Conservation (phyloP, 1,139 yeast genomes). For the Hemisphaericaspora subhashii region DNA sequence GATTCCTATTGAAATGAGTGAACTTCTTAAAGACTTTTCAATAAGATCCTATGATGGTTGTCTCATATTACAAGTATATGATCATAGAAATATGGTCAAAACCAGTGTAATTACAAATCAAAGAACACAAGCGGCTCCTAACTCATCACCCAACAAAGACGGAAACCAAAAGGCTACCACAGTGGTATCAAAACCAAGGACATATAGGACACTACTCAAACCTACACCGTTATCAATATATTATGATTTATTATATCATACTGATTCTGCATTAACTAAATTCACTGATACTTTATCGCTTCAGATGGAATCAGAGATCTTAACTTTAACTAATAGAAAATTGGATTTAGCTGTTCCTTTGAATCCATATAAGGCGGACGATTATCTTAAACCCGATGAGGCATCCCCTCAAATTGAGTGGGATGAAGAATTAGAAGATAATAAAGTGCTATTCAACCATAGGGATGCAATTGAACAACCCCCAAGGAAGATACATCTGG, state of each 20-base stretch:
- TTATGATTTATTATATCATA: conserved; percentile 81
- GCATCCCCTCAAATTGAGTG: conserved; percentile 48
- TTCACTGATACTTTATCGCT: conserved; percentile 78
- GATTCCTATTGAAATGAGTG: conserved; percentile 88
- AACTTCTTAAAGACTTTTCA: conserved; percentile 82
- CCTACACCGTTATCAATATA: conserved; percentile 82
- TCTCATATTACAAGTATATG: conserved; percentile 77
- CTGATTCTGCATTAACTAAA: conserved; percentile 72
- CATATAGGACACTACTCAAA: conserved; percentile 71
- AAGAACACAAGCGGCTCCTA: conserved; percentile 9
- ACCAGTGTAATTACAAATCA: conserved; percentile 12
- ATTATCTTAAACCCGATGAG: conserved; percentile 44
- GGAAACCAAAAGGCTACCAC: conserved; percentile 8
- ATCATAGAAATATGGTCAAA: conserved; percentile 53
- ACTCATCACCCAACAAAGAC: conserved; percentile 9
- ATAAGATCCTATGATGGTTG: conserved; percentile 87
- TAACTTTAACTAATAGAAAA: conserved; percentile 75
- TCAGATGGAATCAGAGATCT: conserved; percentile 80
- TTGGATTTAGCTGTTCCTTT: conserved; percentile 71
- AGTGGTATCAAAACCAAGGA: conserved; percentile 50
- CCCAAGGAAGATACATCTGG: conserved; percentile 46
- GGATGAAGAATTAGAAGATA: conserved; percentile 34
- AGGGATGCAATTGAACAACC: conserved; percentile 48
- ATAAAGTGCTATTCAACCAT: conserved; percentile 40
- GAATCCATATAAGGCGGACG: conserved; percentile 59